phyloP scores from a whole-genome alignment of 495 filamentous ascomycete genomes.

The Talaromyces liani region DNA sequence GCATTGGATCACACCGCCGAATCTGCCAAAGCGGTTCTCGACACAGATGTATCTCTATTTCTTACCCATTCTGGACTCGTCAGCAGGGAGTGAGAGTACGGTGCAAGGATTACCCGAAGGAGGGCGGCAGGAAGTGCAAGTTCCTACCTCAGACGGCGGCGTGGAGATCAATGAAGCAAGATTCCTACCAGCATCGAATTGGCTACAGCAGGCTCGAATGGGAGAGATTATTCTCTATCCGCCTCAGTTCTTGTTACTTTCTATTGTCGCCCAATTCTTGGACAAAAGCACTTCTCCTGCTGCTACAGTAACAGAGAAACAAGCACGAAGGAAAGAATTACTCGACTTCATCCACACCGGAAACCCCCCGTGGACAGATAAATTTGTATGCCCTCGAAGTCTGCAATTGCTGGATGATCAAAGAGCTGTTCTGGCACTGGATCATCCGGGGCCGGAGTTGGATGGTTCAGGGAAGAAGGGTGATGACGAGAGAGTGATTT shows the following conservation, averaged over 20 bases:
- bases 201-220: conserved; percentile 53
- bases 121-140: conserved; percentile 32
- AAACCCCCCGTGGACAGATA: conserved; percentile 65
- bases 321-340: conserved; percentile 39
- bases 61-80: conserved; percentile 56
- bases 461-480: conserved; percentile 54
- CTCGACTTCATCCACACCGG: conserved; percentile 48
- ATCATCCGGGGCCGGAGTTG: conserved; percentile 66
- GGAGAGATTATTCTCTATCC: conserved; percentile 81
- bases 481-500: conserved; percentile 64
- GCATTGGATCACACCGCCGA: conserved; percentile 78
- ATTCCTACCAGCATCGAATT: conserved; percentile 63
- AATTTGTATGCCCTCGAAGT: conserved; percentile 64
- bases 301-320: conserved; percentile 10
- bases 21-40: conserved; percentile 66
- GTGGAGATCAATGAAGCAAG: conserved; percentile 74
- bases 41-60: conserved; percentile 97
- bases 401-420: conserved; percentile 50
- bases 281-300: conserved; percentile 23
- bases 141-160: conserved; percentile 75
- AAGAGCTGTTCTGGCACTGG: conserved; percentile 57
- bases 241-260: conserved; percentile 77
- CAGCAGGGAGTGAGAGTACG: conserved; percentile 19
- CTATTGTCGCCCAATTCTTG: conserved; percentile 56
- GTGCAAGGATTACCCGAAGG: conserved; percentile 23